phyloP scores from a whole-genome alignment of 495 filamentous ascomycete genomes.

The Penicillium crystallinum region DNA sequence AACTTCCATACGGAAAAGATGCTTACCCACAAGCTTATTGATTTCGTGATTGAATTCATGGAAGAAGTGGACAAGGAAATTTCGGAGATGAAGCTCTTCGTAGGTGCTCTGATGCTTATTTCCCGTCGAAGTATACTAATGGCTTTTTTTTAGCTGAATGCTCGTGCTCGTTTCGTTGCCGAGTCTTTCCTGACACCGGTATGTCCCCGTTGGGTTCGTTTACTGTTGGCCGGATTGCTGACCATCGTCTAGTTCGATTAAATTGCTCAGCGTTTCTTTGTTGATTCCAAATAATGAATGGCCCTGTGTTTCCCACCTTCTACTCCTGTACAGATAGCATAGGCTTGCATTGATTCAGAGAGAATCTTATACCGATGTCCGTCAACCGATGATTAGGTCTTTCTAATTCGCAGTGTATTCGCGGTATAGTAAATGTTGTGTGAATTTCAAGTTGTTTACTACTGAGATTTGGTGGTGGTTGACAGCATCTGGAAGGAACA shows the following conservation, averaged over 20 bases:
- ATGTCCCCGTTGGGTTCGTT: slow-evolving; percentile 29
- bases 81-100: slow-evolving; percentile 99
- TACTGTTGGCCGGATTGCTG: neutral
- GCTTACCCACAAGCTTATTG: slow-evolving; percentile 96
- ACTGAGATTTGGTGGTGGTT: no score
- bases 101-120: slow-evolving; percentile 44
- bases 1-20: slow-evolving; percentile 98
- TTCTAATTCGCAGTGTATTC: slow-evolving; percentile 3
- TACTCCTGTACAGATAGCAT: slow-evolving; percentile 15
- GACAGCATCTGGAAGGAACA: no score
- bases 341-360: slow-evolving; percentile 6
- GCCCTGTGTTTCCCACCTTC: slow-evolving; percentile 14
- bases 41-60: slow-evolving; percentile 99
- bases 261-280: slow-evolving; percentile 16
- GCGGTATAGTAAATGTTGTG: neutral
- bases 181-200: slow-evolving; percentile 97
- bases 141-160: slow-evolving; percentile 67
- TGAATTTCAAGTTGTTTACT: no score
- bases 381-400: neutral
- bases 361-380: neutral
- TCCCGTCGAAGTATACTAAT: slow-evolving; percentile 15
- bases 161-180: slow-evolving; percentile 93
- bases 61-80: slow-evolving; percentile 99
- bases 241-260: slow-evolving; percentile 36
- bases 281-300: slow-evolving; percentile 15